Conservation (phyloP, 192 early-diverging fungal species). For the Linnemannia exigua region DNA sequence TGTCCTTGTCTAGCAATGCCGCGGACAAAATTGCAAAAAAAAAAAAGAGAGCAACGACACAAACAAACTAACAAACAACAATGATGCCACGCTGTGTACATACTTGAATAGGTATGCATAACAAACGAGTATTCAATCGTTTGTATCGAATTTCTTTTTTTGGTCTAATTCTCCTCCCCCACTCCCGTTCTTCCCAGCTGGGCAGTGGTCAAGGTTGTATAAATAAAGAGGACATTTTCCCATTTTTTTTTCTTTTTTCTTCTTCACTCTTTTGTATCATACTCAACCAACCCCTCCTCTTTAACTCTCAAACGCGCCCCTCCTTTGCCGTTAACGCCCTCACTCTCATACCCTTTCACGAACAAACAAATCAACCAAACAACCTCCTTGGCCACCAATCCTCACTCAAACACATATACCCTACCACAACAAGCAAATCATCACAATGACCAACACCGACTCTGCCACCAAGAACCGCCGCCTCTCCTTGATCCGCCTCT, state of each 20-base stretch:
- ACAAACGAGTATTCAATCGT: not conserved
- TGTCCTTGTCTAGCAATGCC: slow-evolving; percentile 5
- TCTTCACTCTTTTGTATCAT: slow-evolving; percentile 2
- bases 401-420: slow-evolving; percentile 8
- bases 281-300: not conserved
- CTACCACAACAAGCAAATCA: slow-evolving; percentile 13
- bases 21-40: not conserved
- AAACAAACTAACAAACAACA: slow-evolving; percentile 1
- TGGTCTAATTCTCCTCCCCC: not conserved
- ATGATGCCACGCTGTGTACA: slow-evolving; percentile 19
- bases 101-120: too few relatives aligned
- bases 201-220: not conserved
- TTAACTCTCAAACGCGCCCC: slow-evolving; percentile 9
- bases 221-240: not conserved
- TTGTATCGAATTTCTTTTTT: slow-evolving; percentile 9
- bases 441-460: not conserved
- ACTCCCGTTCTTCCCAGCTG: slow-evolving; percentile 1
- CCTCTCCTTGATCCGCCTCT: slow-evolving; percentile 44
- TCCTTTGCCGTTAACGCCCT: not conserved
- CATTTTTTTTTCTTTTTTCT: slow-evolving; percentile 1
- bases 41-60: slow-evolving; percentile 6
- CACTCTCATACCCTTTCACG: not conserved
- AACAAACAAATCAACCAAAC: not conserved
- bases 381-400: not conserved
- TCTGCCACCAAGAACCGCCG: slow-evolving; percentile 31